phyloP scores from a whole-genome alignment of 768 basidiomycete species.

The Suillus tomentosus region DNA sequence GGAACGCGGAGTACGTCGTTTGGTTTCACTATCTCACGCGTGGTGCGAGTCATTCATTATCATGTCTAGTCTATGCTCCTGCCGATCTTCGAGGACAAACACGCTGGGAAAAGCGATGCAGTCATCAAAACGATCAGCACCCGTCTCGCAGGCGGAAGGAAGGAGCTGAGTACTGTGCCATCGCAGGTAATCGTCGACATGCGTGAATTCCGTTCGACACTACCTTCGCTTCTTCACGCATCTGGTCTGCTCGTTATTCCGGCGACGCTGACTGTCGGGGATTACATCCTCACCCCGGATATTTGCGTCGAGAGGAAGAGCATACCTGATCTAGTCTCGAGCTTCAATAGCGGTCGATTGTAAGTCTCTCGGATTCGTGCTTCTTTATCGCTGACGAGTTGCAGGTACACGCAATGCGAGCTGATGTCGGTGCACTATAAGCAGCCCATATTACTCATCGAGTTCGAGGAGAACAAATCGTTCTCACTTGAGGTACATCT shows the following conservation, averaged over 20 bases:
- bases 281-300: conserved; percentile 93
- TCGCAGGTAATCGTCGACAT: conserved; percentile 95
- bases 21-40: background rate
- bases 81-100: conserved; percentile 69
- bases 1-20: conserved; percentile 77
- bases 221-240: conserved; percentile 89
- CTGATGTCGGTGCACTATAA: conserved; percentile 97
- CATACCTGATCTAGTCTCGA: conserved; percentile 86
- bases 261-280: conserved; percentile 90
- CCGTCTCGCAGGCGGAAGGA: conserved; percentile 83
- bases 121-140: conserved; percentile 81
- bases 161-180: conserved; percentile 63
- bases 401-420: conserved; percentile 95
- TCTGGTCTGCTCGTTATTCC: conserved; percentile 81
- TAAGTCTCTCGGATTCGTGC: conserved; percentile 45
- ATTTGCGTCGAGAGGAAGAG: conserved; percentile 98
- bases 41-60: background rate
- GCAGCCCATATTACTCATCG: conserved; percentile 88
- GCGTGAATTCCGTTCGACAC: conserved; percentile 91
- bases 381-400: conserved; percentile 1
- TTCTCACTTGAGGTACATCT: conserved; percentile 80
- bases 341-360: conserved; percentile 94
- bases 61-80: conserved; percentile 79
- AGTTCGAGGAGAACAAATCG: conserved; percentile 96
- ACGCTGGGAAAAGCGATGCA: conserved; percentile 49